A percentile compares a stretch with the other conserved stretches of the same genome.
Evolutionary conservation across 2,329 filamentous ascomycete species (phyloP).

Genomic region (Tolypocladium capitatum): DNA sequence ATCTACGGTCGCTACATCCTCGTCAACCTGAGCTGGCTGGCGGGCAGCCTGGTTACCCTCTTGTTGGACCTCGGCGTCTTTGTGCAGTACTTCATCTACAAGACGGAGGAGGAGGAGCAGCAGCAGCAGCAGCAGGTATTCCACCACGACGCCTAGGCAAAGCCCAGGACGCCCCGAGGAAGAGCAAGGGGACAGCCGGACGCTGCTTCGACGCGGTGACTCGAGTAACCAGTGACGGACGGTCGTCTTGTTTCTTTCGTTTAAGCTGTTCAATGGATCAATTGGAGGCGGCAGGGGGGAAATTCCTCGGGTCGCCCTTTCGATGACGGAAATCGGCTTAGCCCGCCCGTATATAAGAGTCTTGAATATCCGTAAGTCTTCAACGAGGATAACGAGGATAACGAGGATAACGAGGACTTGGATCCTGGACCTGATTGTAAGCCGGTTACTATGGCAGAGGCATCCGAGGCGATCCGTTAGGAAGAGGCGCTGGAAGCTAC

Average conservation of each 20-base stretch:
- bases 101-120: constrained; percentile 21
- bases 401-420: too few species aligned
- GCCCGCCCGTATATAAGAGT: too few species aligned
- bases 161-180: constrained; percentile 6
- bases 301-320: too few species aligned
- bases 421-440: too few species aligned
- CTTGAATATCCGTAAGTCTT: too few species aligned
- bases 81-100: constrained; percentile 82
- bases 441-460: too few species aligned
- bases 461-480: too few species aligned
- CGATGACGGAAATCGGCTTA: too few species aligned
- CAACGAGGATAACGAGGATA: too few species aligned
- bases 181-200: constrained; percentile 26
- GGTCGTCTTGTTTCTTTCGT: not conserved
- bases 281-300: not conserved
- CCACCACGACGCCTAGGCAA: constrained; percentile 5
- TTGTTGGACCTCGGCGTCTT: constrained; percentile 79
- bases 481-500: too few species aligned
- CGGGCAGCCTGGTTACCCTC: constrained; percentile 79
- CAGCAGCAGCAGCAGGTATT: constrained; percentile 9
- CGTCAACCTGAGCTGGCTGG: constrained; percentile 82
- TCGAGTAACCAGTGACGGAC: constrained; percentile 5
- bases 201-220: constrained; percentile 20
- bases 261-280: not conserved
- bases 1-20: constrained; percentile 74